Percentiles rank a stretch among this genome's conserved stretches.
Conservation (phyloP, 2,329 filamentous ascomycete species). For the Zymoseptoria brevis region DNA sequence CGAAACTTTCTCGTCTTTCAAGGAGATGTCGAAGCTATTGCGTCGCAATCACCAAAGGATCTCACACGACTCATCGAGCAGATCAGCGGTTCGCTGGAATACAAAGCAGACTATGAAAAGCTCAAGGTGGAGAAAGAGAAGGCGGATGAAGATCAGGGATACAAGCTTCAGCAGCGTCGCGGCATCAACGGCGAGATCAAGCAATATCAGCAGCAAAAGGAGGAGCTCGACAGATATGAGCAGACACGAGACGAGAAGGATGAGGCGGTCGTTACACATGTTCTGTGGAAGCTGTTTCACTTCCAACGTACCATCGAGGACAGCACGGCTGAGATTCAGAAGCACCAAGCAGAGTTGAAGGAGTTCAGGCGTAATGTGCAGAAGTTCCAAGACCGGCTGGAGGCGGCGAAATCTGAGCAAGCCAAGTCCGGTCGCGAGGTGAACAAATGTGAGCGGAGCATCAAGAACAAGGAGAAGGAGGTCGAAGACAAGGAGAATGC, state of each 20-base stretch:
- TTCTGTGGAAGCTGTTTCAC: slow-evolving; percentile 93
- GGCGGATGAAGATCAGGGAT: slow-evolving; percentile 78
- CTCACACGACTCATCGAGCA: slow-evolving; percentile 92
- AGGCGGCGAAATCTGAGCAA: slow-evolving; percentile 77
- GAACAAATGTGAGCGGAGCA: slow-evolving; percentile 71
- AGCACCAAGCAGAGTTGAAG: slow-evolving; percentile 89
- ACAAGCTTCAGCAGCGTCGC: slow-evolving; percentile 79
- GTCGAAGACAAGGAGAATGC: slow-evolving; percentile 80
- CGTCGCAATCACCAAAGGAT: slow-evolving; percentile 87
- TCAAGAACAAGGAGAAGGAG: slow-evolving; percentile 76
- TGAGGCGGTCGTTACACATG: slow-evolving; percentile 82
- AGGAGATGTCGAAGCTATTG: slow-evolving; percentile 94
- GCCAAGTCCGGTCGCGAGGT: slow-evolving; percentile 68
- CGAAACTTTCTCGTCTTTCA: slow-evolving; percentile 98
- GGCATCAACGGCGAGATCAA: slow-evolving; percentile 97
- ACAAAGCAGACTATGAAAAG: slow-evolving; percentile 86
- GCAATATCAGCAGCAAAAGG: slow-evolving; percentile 94
- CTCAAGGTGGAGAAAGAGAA: slow-evolving; percentile 81
- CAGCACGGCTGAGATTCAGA: slow-evolving; percentile 81
- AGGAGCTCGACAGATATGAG: slow-evolving; percentile 88
- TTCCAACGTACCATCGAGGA: slow-evolving; percentile 91
- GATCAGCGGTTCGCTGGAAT: slow-evolving; percentile 91
- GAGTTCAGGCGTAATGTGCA: slow-evolving; percentile 84
- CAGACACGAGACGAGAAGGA: slow-evolving; percentile 85
- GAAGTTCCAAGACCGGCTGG: slow-evolving; percentile 70